Evolutionary conservation across 768 basidiomycete species (phyloP).

Genomic region (Mycena haematopus): DNA sequence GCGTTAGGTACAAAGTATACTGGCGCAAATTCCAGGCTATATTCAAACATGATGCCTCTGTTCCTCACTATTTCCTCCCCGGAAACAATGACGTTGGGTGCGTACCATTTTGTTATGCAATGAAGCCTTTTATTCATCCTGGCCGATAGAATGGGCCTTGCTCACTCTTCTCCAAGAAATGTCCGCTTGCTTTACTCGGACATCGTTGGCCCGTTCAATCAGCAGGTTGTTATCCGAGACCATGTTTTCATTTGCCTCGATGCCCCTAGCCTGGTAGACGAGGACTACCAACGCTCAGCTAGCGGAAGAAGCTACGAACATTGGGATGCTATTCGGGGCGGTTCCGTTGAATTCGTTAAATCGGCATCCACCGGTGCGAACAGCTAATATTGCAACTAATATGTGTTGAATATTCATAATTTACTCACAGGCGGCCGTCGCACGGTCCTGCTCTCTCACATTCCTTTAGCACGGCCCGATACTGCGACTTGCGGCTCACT

Average conservation of each 20-base stretch:
- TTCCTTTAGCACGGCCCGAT: constrained; percentile 81
- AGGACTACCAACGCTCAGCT: constrained; percentile 73
- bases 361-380: constrained; percentile 47
- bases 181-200: constrained; percentile 64
- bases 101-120: constrained; percentile 28
- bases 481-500: constrained; percentile 77
- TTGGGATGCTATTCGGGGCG: constrained; percentile 61
- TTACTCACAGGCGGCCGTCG: constrained; percentile 45
- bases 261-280: constrained; percentile 81
- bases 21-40: constrained; percentile 65
- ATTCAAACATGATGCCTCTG: constrained; percentile 51
- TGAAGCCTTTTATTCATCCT: neutral
- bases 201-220: constrained; percentile 75
- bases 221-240: constrained; percentile 64
- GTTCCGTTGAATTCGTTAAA: constrained; percentile 67
- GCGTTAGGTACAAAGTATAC: constrained; percentile 65
- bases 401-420: neutral
- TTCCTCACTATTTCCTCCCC: constrained; percentile 63
- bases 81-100: constrained; percentile 87
- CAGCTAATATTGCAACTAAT: constrained; percentile 18
- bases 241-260: constrained; percentile 78
- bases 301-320: constrained; percentile 54
- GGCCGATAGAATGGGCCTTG: constrained; percentile 57
- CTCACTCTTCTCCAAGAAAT: constrained; percentile 54
- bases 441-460: constrained; percentile 80